These are phyloP conservation scores for Fusarium hostae DNA, from an alignment of 2,329 filamentous ascomycete species.

Conservation along the genomic window DNA sequence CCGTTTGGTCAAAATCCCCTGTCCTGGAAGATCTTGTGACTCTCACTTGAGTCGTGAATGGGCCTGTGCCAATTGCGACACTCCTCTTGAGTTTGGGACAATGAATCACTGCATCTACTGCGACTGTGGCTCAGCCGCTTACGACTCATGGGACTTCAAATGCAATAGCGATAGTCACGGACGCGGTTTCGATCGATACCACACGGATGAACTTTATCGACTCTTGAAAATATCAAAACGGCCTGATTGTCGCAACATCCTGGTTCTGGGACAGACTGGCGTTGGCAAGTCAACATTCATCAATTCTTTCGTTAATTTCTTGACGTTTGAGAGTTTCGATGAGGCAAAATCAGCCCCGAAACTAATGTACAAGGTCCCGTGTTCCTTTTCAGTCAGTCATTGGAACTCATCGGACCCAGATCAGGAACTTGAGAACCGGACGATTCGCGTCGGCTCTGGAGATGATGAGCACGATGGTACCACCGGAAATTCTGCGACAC, in stretches of 20 bases:
- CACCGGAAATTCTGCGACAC: constrained; percentile 22
- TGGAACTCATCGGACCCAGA: not conserved
- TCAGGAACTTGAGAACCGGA: not conserved
- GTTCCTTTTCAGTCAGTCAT: constrained; percentile 14
- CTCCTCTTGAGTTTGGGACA: constrained; percentile 3
- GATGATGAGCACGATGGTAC: constrained; percentile 26
- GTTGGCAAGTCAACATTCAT: constrained; percentile 62
- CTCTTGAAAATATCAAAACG: not conserved
- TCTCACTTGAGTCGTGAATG: not conserved
- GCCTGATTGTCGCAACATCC: constrained; percentile 52
- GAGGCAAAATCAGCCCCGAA: constrained; percentile 44
- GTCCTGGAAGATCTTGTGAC: constrained; percentile 45
- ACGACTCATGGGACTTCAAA: constrained; percentile 45
- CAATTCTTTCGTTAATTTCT: constrained; percentile 60
- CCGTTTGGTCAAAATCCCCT: constrained; percentile 48
- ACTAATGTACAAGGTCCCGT: constrained; percentile 28
- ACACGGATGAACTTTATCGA: not conserved
- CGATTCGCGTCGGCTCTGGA: constrained; percentile 16
- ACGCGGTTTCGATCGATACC: constrained; percentile 13
- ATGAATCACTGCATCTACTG: constrained; percentile 49
- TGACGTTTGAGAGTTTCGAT: constrained; percentile 52
- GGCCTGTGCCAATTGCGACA: constrained; percentile 5
- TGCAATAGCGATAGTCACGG: constrained; percentile 47
- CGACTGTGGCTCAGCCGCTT: constrained; percentile 49
- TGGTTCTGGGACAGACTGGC: constrained; percentile 60